A percentile compares a stretch with the other conserved stretches of the same genome.
Conservation (phyloP, 495 filamentous ascomycete genomes). For the Pseudomonodictys pantanalensis region DNA sequence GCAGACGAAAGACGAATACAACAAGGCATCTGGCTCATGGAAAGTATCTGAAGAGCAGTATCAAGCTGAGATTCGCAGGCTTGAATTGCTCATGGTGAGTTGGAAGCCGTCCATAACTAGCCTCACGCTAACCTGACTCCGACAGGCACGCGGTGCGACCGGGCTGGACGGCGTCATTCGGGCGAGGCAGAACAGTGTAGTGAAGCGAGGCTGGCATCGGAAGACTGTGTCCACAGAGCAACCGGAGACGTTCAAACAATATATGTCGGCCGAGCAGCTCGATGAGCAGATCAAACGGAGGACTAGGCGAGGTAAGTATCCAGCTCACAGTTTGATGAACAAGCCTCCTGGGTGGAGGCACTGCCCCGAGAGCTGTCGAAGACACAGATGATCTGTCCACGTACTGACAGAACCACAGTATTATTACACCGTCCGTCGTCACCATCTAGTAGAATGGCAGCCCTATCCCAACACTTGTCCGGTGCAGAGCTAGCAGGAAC, state of each 20-base stretch:
- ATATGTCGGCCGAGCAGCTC: constrained; percentile 22
- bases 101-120: too few relatives aligned
- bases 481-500: constrained; percentile 1
- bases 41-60: constrained; percentile 24
- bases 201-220: constrained; percentile 18
- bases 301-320: constrained; percentile 33
- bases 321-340: neutral
- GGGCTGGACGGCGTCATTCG: constrained; percentile 37
- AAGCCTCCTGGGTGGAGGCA: too few relatives aligned
- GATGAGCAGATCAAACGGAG: constrained; percentile 27
- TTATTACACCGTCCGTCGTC: constrained; percentile 29
- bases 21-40: constrained; percentile 30
- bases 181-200: constrained; percentile 36
- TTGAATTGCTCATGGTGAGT: constrained; percentile 35
- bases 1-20: constrained; percentile 18
- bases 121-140: too few relatives aligned
- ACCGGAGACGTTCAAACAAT: constrained; percentile 26
- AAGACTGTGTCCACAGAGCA: constrained; percentile 8
- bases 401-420: constrained; percentile 15
- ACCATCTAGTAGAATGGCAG: constrained; percentile 35
- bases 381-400: neutral
- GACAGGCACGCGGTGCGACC: constrained; percentile 32
- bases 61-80: constrained; percentile 37
- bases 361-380: too few relatives aligned
- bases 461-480: constrained; percentile 34